Percentiles rank a stretch among this genome's conserved stretches.
Conservation (phyloP, 1,284 basidiomycete species). For the Xerocomus amazonicus region DNA sequence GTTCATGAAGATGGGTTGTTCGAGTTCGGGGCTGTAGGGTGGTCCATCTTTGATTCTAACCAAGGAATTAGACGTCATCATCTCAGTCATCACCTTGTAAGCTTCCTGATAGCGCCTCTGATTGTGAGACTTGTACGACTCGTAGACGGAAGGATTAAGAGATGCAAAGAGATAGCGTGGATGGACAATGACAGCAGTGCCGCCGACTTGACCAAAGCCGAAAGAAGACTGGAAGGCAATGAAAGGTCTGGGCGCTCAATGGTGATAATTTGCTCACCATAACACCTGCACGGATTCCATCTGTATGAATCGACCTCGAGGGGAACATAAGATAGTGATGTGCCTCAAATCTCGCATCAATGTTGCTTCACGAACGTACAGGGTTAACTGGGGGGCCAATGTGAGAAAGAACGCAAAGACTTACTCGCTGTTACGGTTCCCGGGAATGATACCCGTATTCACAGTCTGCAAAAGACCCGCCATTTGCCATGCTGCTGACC, state of each 20-base stretch:
- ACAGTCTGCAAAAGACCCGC: slow-evolving; percentile 90
- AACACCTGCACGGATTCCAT: slow-evolving; percentile 86
- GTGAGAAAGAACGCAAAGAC: slow-evolving; percentile 31
- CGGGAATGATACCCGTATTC: slow-evolving; percentile 87
- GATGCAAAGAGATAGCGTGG: slow-evolving; percentile 89
- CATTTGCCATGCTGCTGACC: slow-evolving; percentile 97
- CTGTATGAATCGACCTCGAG: slow-evolving; percentile 91
- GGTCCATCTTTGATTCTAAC: slow-evolving; percentile 96
- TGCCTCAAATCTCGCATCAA: slow-evolving; percentile 88
- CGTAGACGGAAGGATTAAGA: slow-evolving; percentile 71
- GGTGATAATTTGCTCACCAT: slow-evolving; percentile 51
- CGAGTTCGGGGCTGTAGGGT: slow-evolving; percentile 87
- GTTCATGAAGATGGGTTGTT: slow-evolving; percentile 88
- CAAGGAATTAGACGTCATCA: slow-evolving; percentile 90
- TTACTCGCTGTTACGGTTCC: slow-evolving; percentile 93
- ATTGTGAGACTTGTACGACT: slow-evolving; percentile 73
- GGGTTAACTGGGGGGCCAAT: slow-evolving; percentile 18
- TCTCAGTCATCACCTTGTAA: slow-evolving; percentile 93
- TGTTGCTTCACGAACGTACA: slow-evolving; percentile 56
- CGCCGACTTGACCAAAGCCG: slow-evolving; percentile 99
- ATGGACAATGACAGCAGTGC: slow-evolving; percentile 84
- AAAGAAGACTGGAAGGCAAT: slow-evolving; percentile 73
- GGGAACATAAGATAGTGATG: slow-evolving; percentile 96
- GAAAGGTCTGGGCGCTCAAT: background rate
- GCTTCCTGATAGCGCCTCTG: slow-evolving; percentile 67